A percentile compares a stretch with the other conserved stretches of the same genome.
Evolutionary conservation across 495 filamentous ascomycete genomes (phyloP).

Genomic region (Penicillium canescens): DNA sequence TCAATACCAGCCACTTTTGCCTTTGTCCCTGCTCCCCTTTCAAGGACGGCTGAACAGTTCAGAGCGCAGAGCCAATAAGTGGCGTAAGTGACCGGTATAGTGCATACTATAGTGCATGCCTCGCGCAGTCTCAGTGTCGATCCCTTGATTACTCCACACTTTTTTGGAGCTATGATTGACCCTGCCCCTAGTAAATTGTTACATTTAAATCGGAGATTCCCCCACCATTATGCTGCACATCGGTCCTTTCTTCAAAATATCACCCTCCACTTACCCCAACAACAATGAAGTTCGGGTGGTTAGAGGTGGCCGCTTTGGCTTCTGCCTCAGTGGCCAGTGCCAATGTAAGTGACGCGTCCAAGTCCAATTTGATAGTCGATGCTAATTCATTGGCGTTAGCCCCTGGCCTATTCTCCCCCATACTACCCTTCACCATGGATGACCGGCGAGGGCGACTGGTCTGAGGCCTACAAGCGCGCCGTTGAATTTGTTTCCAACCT

Average conservation of each 20-base stretch:
- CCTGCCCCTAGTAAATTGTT: background rate
- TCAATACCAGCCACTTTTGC: background rate
- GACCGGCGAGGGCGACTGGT: slow-evolving; percentile 69
- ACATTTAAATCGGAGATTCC: slow-evolving; percentile 1
- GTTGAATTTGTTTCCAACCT: slow-evolving; percentile 77
- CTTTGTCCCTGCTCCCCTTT: background rate
- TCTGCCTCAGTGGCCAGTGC: slow-evolving; percentile 40
- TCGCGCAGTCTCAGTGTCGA: background rate
- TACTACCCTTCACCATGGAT: slow-evolving; percentile 86
- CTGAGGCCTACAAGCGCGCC: slow-evolving; percentile 74
- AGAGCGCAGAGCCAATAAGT: background rate
- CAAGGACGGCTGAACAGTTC: background rate
- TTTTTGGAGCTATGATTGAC: background rate
- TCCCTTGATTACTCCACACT: slow-evolving; percentile 5
- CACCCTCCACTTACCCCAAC: slow-evolving; percentile 1
- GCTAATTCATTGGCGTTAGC: slow-evolving; percentile 16
- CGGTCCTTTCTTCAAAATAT: background rate
- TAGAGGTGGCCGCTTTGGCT: slow-evolving; percentile 35
- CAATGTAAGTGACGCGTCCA: slow-evolving; percentile 21
- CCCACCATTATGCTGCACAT: background rate
- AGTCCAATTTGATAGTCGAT: background rate
- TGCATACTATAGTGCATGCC: background rate
- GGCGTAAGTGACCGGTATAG: background rate
- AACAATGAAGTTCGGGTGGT: slow-evolving; percentile 43
- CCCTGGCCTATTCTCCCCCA: slow-evolving; percentile 55